These are phyloP conservation scores for Phialophora verrucosa DNA, from an alignment of 2,329 filamentous ascomycete species.

Conservation along the genomic window DNA sequence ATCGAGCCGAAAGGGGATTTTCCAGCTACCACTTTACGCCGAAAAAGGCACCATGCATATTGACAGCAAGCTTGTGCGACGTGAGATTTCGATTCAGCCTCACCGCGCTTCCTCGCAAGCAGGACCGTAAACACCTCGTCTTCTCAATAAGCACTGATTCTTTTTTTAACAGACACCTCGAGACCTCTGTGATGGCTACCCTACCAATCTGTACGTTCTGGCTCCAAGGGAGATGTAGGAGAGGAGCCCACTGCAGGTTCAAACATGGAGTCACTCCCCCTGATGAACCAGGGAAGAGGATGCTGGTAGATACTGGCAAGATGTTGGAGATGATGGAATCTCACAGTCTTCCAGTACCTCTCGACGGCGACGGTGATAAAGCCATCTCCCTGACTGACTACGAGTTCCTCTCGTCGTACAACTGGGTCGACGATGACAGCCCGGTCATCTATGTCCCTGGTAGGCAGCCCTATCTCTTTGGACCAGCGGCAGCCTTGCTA, in stretches of 20 bases:
- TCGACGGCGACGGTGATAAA: background rate
- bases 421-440: conserved; percentile 52
- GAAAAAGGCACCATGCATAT: background rate
- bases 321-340: background rate
- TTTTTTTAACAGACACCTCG: background rate
- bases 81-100: background rate
- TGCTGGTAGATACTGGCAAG: background rate
- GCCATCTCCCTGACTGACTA: conserved; percentile 33
- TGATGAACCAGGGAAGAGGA: background rate
- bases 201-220: background rate
- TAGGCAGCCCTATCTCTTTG: conserved; percentile 20
- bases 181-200: background rate
- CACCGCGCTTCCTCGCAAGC: background rate
- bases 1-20: too few species aligned
- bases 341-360: background rate
- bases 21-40: too few species aligned
- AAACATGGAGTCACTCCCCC: background rate
- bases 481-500: background rate
- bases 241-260: background rate
- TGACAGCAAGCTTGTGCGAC: background rate
- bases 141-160: background rate
- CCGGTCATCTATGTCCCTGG: conserved; percentile 57
- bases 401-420: conserved; percentile 56
- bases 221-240: conserved; percentile 3
- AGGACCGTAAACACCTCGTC: background rate